These are phyloP conservation scores for Hyaloperonospora brassicae DNA, from an alignment of 352 stramenopile genomes.

Conservation along the genomic window DNA sequence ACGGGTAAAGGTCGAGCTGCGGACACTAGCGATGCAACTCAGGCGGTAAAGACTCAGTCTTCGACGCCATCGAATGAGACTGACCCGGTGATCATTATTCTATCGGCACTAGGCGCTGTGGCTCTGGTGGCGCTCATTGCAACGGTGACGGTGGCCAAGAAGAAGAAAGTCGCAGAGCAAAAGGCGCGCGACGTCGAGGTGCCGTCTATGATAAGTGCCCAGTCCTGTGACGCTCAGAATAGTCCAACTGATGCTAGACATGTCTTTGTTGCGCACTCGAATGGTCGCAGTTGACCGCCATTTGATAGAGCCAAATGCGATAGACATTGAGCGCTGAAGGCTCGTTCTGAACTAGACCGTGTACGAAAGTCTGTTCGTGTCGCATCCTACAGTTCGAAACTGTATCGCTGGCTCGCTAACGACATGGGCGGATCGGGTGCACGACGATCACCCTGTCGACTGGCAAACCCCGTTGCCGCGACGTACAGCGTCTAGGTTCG, in stretches of 20 bases:
- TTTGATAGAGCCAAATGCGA: neutral
- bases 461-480: too few relatives aligned
- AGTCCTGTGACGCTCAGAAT: slow-evolving; percentile 22
- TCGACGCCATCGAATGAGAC: slow-evolving; percentile 7
- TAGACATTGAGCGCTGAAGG: too few relatives aligned
- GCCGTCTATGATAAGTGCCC: slow-evolving; percentile 19
- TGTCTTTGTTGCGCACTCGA: slow-evolving; percentile 22
- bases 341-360: too few relatives aligned
- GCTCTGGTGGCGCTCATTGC: slow-evolving; percentile 24
- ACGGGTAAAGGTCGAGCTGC: slow-evolving; percentile 11
- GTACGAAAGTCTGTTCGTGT: too few relatives aligned
- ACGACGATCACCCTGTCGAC: too few relatives aligned
- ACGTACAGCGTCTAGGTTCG: too few relatives aligned
- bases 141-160: slow-evolving; percentile 22
- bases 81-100: slow-evolving; percentile 23
- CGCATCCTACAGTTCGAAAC: too few relatives aligned
- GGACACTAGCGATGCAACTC: slow-evolving; percentile 6
- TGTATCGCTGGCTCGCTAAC: too few relatives aligned
- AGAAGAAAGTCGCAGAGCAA: slow-evolving; percentile 23
- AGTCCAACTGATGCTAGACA: slow-evolving; percentile 20
- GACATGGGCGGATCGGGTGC: too few relatives aligned
- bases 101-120: slow-evolving; percentile 18
- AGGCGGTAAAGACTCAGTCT: slow-evolving; percentile 24
- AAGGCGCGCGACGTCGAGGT: slow-evolving; percentile 23
- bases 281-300: neutral